Evolutionary conservation across 768 basidiomycete genomes (phyloP).

Genomic region (Termitomyces sp.): DNA sequence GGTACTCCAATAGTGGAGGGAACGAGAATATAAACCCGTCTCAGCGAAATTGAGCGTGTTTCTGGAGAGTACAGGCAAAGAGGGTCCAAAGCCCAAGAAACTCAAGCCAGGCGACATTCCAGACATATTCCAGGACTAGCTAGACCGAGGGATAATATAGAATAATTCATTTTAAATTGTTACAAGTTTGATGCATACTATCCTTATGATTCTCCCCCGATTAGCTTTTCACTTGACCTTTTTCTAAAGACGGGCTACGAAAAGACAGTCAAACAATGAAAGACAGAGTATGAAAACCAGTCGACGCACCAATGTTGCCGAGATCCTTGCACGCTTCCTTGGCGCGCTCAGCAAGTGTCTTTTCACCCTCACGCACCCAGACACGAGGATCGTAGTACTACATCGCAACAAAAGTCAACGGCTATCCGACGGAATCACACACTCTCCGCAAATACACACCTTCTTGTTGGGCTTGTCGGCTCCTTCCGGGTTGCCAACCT

Average conservation of each 20-base stretch:
- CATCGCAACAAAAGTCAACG: not conserved
- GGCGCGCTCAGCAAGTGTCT: slow-evolving; percentile 83
- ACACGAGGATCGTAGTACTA: slow-evolving; percentile 94
- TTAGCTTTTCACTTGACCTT: not conserved
- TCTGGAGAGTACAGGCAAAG: slow-evolving; percentile 3
- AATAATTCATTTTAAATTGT: not conserved
- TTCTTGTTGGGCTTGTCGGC: slow-evolving; percentile 99
- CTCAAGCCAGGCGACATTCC: not conserved
- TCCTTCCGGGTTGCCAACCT: slow-evolving; percentile 98
- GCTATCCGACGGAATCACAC: not conserved
- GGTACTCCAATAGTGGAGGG: too few relatives aligned
- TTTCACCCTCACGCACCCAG: slow-evolving; percentile 98
- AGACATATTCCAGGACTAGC: slow-evolving; percentile 9
- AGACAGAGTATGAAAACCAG: not conserved
- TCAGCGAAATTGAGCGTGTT: not conserved
- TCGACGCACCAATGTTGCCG: slow-evolving; percentile 46
- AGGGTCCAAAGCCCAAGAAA: slow-evolving; percentile 11
- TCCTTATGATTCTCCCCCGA: not conserved
- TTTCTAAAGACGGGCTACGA: not conserved
- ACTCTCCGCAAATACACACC: slow-evolving; percentile 31
- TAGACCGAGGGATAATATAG: not conserved
- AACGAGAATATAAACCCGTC: not conserved
- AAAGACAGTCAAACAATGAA: not conserved
- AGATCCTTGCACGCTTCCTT: slow-evolving; percentile 93
- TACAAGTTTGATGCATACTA: not conserved